Conservation (phyloP, 164 flowering plant species). For the Stephania japonica region DNA sequence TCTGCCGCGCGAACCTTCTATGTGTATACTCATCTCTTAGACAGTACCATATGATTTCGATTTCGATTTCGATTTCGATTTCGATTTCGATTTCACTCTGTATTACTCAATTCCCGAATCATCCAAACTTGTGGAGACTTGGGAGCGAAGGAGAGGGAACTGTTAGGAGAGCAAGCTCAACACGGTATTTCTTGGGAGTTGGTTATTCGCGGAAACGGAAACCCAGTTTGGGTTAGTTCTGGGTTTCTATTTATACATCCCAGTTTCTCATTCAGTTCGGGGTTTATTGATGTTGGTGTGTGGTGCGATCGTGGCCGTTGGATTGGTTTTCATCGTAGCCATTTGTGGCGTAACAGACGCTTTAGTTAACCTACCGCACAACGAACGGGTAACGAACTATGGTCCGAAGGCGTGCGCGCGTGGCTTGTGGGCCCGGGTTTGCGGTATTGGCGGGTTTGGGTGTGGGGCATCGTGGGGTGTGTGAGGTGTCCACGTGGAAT, state of each 20-base stretch:
- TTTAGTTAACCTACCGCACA: constrained; percentile 10
- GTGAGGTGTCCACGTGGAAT: too few relatives aligned
- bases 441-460: neutral
- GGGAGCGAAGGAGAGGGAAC: neutral
- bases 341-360: constrained; percentile 30
- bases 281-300: too few relatives aligned
- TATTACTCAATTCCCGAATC: neutral
- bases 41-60: too few relatives aligned
- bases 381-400: constrained; percentile 16
- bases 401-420: neutral
- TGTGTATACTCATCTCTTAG: neutral
- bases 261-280: neutral
- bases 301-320: constrained; percentile 20
- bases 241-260: constrained; percentile 25
- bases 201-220: constrained; percentile 27
- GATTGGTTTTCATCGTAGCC: constrained; percentile 2
- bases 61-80: constrained; percentile 3
- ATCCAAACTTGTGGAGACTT: neutral
- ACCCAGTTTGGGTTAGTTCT: constrained; percentile 15
- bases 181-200: constrained; percentile 23
- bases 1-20: constrained; percentile 3
- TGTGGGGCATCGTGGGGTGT: too few relatives aligned
- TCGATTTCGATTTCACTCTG: neutral
- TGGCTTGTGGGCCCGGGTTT: neutral
- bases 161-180: constrained; percentile 1